phyloP scores from a whole-genome alignment of 371 early-diverging fungal species.

The Globomyces sp. region DNA sequence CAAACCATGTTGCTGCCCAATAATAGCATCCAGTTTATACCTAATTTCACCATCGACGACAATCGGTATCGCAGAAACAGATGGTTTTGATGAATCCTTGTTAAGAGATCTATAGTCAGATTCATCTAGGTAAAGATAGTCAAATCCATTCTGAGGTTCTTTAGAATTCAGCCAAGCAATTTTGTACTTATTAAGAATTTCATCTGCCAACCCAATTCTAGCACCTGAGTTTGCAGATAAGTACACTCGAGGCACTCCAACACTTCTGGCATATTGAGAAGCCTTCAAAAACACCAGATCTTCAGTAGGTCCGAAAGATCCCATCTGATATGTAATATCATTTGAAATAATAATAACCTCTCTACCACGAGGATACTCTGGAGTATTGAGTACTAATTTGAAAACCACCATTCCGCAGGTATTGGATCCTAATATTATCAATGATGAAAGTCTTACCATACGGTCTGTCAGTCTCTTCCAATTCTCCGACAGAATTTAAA shows the following conservation, averaged over 20 bases:
- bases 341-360: conserved; percentile 93
- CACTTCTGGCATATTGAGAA: conserved; percentile 76
- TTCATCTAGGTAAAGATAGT: conserved; percentile 87
- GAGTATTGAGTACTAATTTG: conserved; percentile 85
- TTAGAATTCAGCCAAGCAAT: conserved; percentile 80
- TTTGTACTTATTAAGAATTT: conserved; percentile 80
- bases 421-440: conserved; percentile 54
- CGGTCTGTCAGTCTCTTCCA: conserved; percentile 78
- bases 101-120: conserved; percentile 51
- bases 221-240: conserved; percentile 99
- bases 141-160: conserved; percentile 84
- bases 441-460: conserved; percentile 57
- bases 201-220: conserved; percentile 97
- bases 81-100: conserved; percentile 28
- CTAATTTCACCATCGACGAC: conserved; percentile 72
- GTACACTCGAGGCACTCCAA: conserved; percentile 90
- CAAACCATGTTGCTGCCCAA: conserved; percentile 87
- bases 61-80: conserved; percentile 37
- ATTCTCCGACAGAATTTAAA: conserved; percentile 73
- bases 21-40: conserved; percentile 84
- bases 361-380: conserved; percentile 91
- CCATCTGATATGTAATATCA: conserved; percentile 96
- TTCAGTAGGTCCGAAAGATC: conserved; percentile 96
- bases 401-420: conserved; percentile 96
- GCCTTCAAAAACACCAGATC: conserved; percentile 91